These are phyloP conservation scores for Clonostachys chloroleuca DNA, from an alignment of 2,329 filamentous ascomycete species.

Conservation along the genomic window DNA sequence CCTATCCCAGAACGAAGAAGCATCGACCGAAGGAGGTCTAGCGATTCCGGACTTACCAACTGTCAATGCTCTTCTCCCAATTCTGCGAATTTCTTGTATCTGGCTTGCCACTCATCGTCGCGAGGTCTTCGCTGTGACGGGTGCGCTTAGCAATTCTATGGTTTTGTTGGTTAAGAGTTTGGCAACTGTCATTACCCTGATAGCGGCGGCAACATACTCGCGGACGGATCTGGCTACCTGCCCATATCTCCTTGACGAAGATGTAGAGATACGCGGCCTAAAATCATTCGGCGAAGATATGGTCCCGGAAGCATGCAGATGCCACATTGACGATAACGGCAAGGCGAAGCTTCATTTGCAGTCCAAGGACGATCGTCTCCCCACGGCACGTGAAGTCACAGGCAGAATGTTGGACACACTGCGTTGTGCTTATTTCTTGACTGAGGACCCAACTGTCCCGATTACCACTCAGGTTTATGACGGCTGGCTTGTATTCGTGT, in stretches of 20 bases:
- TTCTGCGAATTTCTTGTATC: constrained; percentile 47
- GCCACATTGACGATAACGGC: constrained; percentile 25
- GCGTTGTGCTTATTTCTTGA: constrained; percentile 41
- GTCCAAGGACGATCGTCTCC: constrained; percentile 20
- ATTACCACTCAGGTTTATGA: constrained; percentile 21
- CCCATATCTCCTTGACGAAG: constrained; percentile 47
- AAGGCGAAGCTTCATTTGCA: constrained; percentile 32
- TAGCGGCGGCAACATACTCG: constrained; percentile 38
- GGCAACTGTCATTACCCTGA: constrained; percentile 38
- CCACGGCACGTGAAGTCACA: constrained; percentile 27
- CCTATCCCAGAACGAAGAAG: constrained; percentile 9
- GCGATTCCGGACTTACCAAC: constrained; percentile 11
- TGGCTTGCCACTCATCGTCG: constrained; percentile 44
- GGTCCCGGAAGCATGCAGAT: constrained; percentile 32
- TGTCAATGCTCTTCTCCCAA: constrained; percentile 36
- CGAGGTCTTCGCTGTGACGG: constrained; percentile 39
- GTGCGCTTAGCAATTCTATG: constrained; percentile 37
- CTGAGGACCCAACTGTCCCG: constrained; percentile 32
- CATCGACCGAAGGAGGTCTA: background rate
- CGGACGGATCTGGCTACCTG: constrained; percentile 27
- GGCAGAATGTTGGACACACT: constrained; percentile 44
- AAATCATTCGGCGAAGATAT: constrained; percentile 30
- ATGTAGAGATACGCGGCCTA: constrained; percentile 39
- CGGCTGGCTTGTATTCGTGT: constrained; percentile 23
- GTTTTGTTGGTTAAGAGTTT: constrained; percentile 41